These are phyloP conservation scores for Claviceps quebecensis DNA, from an alignment of 2,329 filamentous ascomycete species.

Conservation along the genomic window DNA sequence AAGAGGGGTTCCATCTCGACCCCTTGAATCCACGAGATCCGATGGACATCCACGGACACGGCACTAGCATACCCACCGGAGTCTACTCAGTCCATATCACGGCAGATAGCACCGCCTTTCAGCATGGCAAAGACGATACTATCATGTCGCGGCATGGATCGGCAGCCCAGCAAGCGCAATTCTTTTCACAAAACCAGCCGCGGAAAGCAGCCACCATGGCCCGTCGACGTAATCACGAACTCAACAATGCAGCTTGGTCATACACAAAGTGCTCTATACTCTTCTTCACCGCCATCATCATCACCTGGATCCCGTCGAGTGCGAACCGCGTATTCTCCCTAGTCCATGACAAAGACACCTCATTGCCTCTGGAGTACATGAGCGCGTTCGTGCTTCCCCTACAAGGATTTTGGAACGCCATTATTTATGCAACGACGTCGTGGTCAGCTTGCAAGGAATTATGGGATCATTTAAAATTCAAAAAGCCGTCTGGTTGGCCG, in stretches of 20 bases:
- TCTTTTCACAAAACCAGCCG: conserved; percentile 7
- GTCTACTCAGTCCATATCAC: conserved; percentile 39
- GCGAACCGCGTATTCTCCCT: conserved; percentile 64
- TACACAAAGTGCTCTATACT: conserved; percentile 58
- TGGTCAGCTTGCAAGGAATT: conserved; percentile 46
- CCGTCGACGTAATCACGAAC: conserved; percentile 31
- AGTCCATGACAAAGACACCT: conserved; percentile 36
- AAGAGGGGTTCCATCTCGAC: conserved; percentile 12
- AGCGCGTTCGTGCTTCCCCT: conserved; percentile 64
- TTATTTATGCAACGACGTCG: conserved; percentile 62
- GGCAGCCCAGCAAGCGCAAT: conserved; percentile 7
- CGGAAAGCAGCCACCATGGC: conserved; percentile 14
- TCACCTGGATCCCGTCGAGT: conserved; percentile 66
- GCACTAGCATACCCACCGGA: conserved; percentile 9
- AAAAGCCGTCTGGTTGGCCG: conserved; percentile 16
- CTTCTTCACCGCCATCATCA: conserved; percentile 56
- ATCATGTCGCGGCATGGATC: conserved; percentile 16
- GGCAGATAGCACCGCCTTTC: conserved; percentile 12
- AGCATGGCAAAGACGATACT: conserved; percentile 11
- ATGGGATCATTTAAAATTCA: conserved; percentile 21
- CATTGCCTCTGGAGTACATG: conserved; percentile 50
- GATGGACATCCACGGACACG: conserved; percentile 5
- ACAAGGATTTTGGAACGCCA: conserved; percentile 73
- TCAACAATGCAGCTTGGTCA: conserved; percentile 51
- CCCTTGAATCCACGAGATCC: conserved; percentile 10